Evolutionary conservation across 108 stramenopile species (phyloP), one percentile per base, ranked within the genome.

Genomic region (Epithemia pelagica): DNA sequence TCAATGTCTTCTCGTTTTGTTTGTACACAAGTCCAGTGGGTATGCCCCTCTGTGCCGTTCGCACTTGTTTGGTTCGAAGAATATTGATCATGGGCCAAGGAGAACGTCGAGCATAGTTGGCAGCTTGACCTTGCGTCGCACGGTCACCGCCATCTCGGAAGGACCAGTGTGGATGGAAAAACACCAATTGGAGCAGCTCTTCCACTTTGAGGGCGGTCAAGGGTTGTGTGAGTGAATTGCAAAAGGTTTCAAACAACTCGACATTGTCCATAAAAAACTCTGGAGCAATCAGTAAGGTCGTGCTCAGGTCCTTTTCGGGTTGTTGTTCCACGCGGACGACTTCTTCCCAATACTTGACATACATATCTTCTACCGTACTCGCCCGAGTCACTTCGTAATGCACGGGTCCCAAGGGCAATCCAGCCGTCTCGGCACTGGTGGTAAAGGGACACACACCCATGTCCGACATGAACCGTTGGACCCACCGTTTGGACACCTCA

Each of bases 71-170:
- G 60, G 97, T 98, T 29, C 97, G 78, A 24, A 98, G 76, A 62
- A 98, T 92, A 72, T 98, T 98, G 74, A 98, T 95, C 97, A 98
- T 98, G 20, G 97, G 97, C 86, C 91, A 95, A 0, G 97, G 96
- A 67, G 84, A 83, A 32, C 97, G 79, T 15, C 97, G 74, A 0
- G 96, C 97, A 75, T 91, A 98, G 74, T 98, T 96, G 19, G 92
- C 94, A 1, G 97, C 94, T 25, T 77, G 68, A 0, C 84, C 95
- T 8, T 62, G 74, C 51, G 84, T 91, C 24, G 76, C 76, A 37
- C 95, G 82, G 51, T 87, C 94, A 30, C 74, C 78, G 1, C 96
- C 97, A 74, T 98, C 97, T 23, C 97, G 77, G 72, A 98, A 98
- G 32, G 78, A 78, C 93, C 95, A 96, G 15, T 93, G 68, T 0